Base-by-base conservation (phyloP, 2,329 filamentous ascomycete species). In the Westerdykella aurantiaca region DNA sequence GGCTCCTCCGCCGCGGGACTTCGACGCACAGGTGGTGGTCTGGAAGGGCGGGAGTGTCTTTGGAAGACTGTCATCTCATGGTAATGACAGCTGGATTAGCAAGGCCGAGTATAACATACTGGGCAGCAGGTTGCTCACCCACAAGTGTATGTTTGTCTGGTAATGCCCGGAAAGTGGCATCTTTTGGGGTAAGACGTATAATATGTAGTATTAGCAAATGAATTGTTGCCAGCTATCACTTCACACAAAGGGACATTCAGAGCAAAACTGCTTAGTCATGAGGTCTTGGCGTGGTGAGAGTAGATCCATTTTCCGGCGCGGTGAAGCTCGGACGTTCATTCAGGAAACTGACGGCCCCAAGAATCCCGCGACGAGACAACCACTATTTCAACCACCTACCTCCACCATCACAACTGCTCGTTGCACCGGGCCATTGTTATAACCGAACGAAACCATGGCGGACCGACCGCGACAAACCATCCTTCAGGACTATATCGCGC, bases 1-100 rank as follows among this genome's bases (percentile, higher is more conserved):
- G 18, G 80, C 79, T 1, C 74, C 77, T 16, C 81, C 82, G n/a
- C 93, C 93, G 0, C 77, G 91, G 57, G 93, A 98, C 57, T 85
- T 98, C 72, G 93, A 98, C 69, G 88, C 93, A 47, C 89, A 96
- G 69, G 90, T 97, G n/a, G 86, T 97, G 42, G 83, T 85, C 7
- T 98, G 93, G 93, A 98, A 98, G 76, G 93, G 93, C 4, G 93
- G 88, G 0, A 95, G 89, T 63, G 90, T 98, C 13, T 98, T 96
- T 73, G 90, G 88, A 2, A 89, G 95, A 71, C 72, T 97, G 55
- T 80, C 83, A 47, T 74, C 73, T 37, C 90, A 88, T 48, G 67
- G 67, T 13, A 97, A 97, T 69, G 93, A 98, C 67, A 93, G 86
- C 58, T 98, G 93, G 93, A 88, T 97, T 60, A 85, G 84, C 12